Evolutionary conservation across 2,329 filamentous ascomycete genomes (phyloP).

Genomic region (Alternaria ventricosa): DNA sequence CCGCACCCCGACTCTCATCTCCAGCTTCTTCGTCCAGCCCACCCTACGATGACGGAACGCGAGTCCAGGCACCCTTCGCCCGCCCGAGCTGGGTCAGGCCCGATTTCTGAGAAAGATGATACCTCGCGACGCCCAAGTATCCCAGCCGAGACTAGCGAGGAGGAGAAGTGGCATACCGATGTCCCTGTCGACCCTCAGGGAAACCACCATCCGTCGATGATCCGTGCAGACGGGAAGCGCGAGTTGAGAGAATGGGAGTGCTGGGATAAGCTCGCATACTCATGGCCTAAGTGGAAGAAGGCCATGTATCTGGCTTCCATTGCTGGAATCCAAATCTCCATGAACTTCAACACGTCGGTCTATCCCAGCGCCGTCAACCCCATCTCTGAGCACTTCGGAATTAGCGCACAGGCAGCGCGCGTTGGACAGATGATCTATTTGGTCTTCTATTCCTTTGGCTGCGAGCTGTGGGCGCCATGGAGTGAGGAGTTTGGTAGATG

Average conservation of each 20-base stretch:
- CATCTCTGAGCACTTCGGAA: slow-evolving; percentile 65
- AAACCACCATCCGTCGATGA: slow-evolving; percentile 13
- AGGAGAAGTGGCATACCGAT: slow-evolving; percentile 15
- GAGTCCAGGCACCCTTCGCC: slow-evolving; percentile 16
- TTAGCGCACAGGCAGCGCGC: slow-evolving; percentile 35
- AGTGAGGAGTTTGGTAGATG: slow-evolving; percentile 74
- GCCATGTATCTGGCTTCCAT: slow-evolving; percentile 60
- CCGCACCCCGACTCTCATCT: slow-evolving; percentile 10
- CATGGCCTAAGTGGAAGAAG: slow-evolving; percentile 57
- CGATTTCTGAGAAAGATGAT: slow-evolving; percentile 6
- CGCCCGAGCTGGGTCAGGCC: slow-evolving; percentile 1
- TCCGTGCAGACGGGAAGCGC: slow-evolving; percentile 23
- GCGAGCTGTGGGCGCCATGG: slow-evolving; percentile 82
- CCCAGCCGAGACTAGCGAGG: slow-evolving; percentile 13
- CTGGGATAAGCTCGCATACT: slow-evolving; percentile 56
- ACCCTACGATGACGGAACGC: slow-evolving; percentile 6
- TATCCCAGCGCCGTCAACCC: slow-evolving; percentile 60
- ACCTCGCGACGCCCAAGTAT: slow-evolving; percentile 5
- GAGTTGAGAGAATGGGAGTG: slow-evolving; percentile 50
- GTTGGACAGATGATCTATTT: slow-evolving; percentile 61
- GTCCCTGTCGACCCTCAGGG: slow-evolving; percentile 14
- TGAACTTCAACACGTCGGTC: slow-evolving; percentile 64
- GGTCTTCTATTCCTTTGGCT: slow-evolving; percentile 81
- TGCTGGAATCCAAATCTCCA: slow-evolving; percentile 61
- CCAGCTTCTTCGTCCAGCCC: slow-evolving; percentile 6